Conservation (phyloP, 192 early-diverging fungal species). For the Globomyces pollinis-pini region DNA sequence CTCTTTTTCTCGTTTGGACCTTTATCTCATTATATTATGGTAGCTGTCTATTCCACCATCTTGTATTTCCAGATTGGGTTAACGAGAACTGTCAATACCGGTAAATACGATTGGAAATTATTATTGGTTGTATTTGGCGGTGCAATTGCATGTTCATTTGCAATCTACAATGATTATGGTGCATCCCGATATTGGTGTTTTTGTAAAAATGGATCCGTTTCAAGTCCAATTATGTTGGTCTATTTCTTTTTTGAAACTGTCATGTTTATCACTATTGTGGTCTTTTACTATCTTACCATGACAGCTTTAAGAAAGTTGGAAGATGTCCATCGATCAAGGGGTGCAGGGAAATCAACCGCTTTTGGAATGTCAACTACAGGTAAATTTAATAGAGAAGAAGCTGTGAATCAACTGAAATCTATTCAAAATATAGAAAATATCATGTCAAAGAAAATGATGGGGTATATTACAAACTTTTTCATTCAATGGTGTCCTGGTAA, state of each 20-base stretch:
- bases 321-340: neutral
- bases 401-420: neutral
- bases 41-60: conserved; percentile 5
- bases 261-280: neutral
- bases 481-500: neutral
- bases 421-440: neutral
- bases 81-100: neutral
- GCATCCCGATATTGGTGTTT: neutral
- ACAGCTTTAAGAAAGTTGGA: neutral
- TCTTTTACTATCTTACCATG: neutral
- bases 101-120: conserved; percentile 11
- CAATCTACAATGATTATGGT: neutral
- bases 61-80: neutral
- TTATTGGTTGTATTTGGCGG: neutral
- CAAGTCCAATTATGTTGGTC: neutral
- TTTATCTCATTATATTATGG: neutral
- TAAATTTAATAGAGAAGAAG: neutral
- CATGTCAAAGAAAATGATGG: neutral
- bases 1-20: neutral
- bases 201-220: neutral
- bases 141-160: neutral
- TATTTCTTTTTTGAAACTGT: neutral
- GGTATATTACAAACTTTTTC: neutral
- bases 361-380: neutral
- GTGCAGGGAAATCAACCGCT: neutral